Conservation (phyloP, 345 rosid species). For the Syzygium oleosum region DNA sequence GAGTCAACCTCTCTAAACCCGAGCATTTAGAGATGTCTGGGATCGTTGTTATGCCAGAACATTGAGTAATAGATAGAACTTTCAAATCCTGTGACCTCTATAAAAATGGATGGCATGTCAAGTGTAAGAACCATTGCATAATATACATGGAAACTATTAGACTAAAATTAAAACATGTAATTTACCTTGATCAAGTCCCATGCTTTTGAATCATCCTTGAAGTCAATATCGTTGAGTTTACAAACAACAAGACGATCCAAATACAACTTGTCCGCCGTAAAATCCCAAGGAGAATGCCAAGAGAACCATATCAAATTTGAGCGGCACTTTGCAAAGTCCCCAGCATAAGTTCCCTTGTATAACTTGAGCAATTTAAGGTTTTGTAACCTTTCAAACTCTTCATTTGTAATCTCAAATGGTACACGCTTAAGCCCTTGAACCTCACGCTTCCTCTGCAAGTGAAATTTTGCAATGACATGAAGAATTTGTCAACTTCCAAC, state of each 20-base stretch:
- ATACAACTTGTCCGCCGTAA: neutral
- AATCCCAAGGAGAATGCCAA: neutral
- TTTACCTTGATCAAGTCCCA: too few relatives aligned
- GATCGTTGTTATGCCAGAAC: neutral
- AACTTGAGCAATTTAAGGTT: neutral
- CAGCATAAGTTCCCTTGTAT: accelerated
- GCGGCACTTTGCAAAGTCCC: accelerated
- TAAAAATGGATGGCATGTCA: neutral
- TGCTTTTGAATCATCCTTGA: too few relatives aligned
- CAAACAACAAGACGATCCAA: neutral
- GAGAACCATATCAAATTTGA: neutral
- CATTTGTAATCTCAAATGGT: neutral
- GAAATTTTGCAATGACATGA: too few relatives aligned
- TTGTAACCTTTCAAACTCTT: neutral
- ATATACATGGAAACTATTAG: accelerated
- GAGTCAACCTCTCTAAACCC: neutral
- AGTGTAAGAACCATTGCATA: neutral
- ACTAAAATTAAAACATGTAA: too few relatives aligned
- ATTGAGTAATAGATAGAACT: too few relatives aligned
- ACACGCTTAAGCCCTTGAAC: too few relatives aligned
- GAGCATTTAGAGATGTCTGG: neutral
- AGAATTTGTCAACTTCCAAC: too few relatives aligned
- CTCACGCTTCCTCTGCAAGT: too few relatives aligned
- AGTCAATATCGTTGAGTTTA: accelerated
- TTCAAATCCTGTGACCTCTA: neutral